These are phyloP conservation scores for Boletus speciosus DNA, from an alignment of 768 basidiomycete genomes.

Conservation along the genomic window DNA sequence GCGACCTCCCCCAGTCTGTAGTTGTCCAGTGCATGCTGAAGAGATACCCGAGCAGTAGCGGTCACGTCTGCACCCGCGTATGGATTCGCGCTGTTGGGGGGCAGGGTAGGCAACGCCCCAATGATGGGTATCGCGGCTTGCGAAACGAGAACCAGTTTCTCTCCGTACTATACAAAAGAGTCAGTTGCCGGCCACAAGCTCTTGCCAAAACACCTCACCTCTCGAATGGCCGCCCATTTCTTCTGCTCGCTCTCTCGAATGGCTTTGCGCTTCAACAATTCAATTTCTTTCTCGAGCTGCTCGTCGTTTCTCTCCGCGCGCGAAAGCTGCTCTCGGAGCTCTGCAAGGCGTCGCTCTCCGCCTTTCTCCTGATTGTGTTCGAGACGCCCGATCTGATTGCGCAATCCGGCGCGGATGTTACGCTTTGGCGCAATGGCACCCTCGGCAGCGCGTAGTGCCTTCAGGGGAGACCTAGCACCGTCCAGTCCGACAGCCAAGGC, in stretches of 20 bases:
- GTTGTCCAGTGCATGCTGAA: constrained; percentile 76
- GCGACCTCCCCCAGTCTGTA: constrained; percentile 67
- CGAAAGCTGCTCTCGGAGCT: constrained; percentile 66
- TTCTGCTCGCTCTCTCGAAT: constrained; percentile 67
- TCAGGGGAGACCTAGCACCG: constrained; percentile 60
- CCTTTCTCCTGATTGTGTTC: constrained; percentile 66
- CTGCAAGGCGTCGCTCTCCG: constrained; percentile 62
- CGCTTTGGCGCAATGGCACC: constrained; percentile 56
- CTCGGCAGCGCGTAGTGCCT: constrained; percentile 72
- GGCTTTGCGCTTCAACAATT: constrained; percentile 71
- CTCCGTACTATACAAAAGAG: constrained; percentile 56
- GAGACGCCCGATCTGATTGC: constrained; percentile 58
- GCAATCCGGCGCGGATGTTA: constrained; percentile 53
- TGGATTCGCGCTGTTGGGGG: constrained; percentile 52
- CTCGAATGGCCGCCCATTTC: constrained; percentile 80
- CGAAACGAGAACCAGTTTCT: constrained; percentile 71
- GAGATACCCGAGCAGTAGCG: constrained; percentile 64
- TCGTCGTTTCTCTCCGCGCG: constrained; percentile 64
- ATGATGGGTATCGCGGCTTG: constrained; percentile 68
- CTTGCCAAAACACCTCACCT: constrained; percentile 43
- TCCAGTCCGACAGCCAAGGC: constrained; percentile 63
- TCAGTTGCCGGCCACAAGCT: neutral
- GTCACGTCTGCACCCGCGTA: constrained; percentile 64
- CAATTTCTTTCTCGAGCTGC: constrained; percentile 64
- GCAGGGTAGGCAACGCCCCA: constrained; percentile 60